Base-by-base conservation (phyloP, 331 rosid genomes). In the Rosa hybrid region DNA sequence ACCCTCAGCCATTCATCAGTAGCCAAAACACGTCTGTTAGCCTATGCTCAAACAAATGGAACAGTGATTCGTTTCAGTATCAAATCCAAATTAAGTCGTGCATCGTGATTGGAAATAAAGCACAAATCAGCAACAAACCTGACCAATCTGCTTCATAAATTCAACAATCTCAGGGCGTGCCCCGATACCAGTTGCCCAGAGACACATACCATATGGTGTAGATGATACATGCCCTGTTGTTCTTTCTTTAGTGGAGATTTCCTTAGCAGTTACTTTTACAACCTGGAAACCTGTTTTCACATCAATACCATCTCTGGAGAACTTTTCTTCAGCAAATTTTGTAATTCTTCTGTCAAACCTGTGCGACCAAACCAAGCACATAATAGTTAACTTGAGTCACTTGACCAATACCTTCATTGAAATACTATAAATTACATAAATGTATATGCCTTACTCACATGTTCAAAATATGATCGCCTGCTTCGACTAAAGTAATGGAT, bases 1-100 rank as follows among this genome's bases (percentile, higher is more conserved):
- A 85, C 85, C 79, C 88, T 85, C 67, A 81, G 83, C 83, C 88
- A 85, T 53, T 85, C 87, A 78, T 84, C 85, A 9, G 87, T 84
- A 12, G 78, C 77, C 79, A 84, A 49, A 77, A 72, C 83, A 23
- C 85, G 76, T 38, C 83, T 57, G 74, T 78, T 74, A 4, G 45
- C 64, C 80, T 84, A 63, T 42, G 34, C 7, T 57, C 65, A 57
- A 4, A 39, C 53, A 74, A 56, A 39, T n/a, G 44, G 23, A 41
- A 0, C 21, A 38, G 49, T 45, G 39, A 14, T 56, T 9, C 4
- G 4, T 42, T n/a, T 30, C 30, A 41, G 48, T 51, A 1, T 42
- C 53, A 41, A 75, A 12, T 20, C 79, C 70, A 42, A 74, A 68
- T 9, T 3, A 12, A 54, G 78, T 39, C 51, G n/a, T 38, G 68